Base-by-base conservation (phyloP, 305 asterid genomes). In the Plantago lanceolata region DNA sequence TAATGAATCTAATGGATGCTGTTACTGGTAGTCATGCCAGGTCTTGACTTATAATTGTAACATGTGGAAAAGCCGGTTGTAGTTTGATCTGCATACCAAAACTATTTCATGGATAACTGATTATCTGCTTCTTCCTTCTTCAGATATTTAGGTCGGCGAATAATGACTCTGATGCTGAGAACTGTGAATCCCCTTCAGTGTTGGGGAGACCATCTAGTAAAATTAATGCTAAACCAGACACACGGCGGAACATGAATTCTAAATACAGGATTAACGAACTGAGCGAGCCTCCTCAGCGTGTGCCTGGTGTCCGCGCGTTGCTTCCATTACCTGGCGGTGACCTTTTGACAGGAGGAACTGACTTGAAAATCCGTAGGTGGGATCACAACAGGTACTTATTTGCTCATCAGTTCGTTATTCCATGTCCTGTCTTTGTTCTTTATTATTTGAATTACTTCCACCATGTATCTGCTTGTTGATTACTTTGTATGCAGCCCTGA, bases 311-410 rank as follows among this genome's bases (percentile, higher is more conserved):
- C 72, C 99, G 97, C 63, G 84, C 99, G 15, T 83, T 94, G 87
- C 95, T 94, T 74, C 99, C 99, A 12, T 79, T 94, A 75, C 96
- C 97, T 68, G 90, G 97, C 64, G 99, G 99, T 67, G 97, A 94
- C 84, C 77, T 94, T 47, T 73, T 94, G 75, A 90, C 99, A 1
- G 99, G 95, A 76, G 97, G 99, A 59, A 86, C 96, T 48, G 99
- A 94, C 84, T 81, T 94, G 82, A 94, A 83, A 76, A 85, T 94
- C 64, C 99, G 99, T 31, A 86, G 95, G 44, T 94, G 97, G 97
- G 95, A 94, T 71, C 99, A 94, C 73, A 84, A 87, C 80, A 90
- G 97, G 91, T 84, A 65, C 48, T 56, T 48, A 51, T 60, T 65
- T 33, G 49, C 63, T 43, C 71, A 64, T 62, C 66, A 44, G 66